Evolutionary conservation across 257 asterid genomes (phyloP).

Genomic region (Ophiorrhiza pumila): DNA sequence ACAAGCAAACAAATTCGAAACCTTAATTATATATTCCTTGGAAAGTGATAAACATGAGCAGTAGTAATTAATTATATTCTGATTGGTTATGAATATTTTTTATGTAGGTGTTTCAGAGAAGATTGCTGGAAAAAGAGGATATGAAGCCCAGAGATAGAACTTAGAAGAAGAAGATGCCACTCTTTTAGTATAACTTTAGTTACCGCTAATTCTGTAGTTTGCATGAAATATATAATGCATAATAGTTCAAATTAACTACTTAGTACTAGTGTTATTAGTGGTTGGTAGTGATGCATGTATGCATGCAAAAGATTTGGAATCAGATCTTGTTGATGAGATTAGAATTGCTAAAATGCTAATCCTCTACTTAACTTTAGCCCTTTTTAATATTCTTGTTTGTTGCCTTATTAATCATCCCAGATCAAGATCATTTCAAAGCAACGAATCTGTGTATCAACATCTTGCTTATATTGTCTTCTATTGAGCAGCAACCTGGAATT

Average conservation of each 20-base stretch:
- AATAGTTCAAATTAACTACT: too few species aligned
- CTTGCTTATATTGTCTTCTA: too few species aligned
- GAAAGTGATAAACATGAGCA: too few species aligned
- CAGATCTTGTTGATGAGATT: conserved; percentile 24
- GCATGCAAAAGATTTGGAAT: conserved; percentile 18
- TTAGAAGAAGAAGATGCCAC: conserved; percentile 9
- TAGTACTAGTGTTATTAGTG: conserved; percentile 16
- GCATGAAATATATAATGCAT: background rate
- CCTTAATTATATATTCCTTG: too few species aligned
- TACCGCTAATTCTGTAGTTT: background rate
- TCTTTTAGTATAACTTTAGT: background rate
- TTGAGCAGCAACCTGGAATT: conserved; percentile 11
- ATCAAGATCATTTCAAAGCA: conserved; percentile 19
- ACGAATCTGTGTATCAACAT: conserved; percentile 21
- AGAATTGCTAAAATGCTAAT: conserved; percentile 17
- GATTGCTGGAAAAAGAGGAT: conserved; percentile 30
- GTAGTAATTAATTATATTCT: too few species aligned
- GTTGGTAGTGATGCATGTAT: conserved; percentile 26
- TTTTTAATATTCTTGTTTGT: conserved; percentile 18
- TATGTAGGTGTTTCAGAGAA: conserved; percentile 40
- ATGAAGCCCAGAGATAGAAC: conserved; percentile 35
- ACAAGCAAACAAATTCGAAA: too few species aligned
- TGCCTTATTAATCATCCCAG: conserved; percentile 11
- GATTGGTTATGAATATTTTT: background rate
- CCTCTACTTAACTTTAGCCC: conserved; percentile 22